phyloP scores from a whole-genome alignment of 73 alveolate genomes.

The Tetrahymena malaccensis region DNA sequence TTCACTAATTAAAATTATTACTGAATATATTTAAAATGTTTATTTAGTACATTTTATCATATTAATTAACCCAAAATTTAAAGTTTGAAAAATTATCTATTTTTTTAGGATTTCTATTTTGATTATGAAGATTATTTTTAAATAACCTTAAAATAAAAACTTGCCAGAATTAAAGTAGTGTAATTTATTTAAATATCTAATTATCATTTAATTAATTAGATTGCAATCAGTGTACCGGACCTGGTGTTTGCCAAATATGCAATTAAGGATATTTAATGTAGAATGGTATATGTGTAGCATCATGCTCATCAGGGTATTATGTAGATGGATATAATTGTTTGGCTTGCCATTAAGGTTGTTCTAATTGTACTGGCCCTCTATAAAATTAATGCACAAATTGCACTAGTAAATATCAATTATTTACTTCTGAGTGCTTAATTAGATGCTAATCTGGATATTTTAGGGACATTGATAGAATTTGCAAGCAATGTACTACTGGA shows the following conservation, averaged over 20 bases:
- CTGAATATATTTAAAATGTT: too few species aligned
- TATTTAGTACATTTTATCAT: too few species aligned
- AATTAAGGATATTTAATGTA: neutral
- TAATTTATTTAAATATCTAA: neutral
- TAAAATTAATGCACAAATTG: neutral
- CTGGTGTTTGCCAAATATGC: neutral
- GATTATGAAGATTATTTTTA: neutral
- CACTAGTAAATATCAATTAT: neutral
- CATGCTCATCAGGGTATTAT: neutral
- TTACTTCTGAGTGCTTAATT: neutral
- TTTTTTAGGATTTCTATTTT: neutral
- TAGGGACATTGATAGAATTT: neutral
- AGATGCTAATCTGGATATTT: neutral
- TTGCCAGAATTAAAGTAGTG: too few species aligned
- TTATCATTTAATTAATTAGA: neutral
- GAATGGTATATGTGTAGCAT: neutral
- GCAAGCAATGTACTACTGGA: neutral
- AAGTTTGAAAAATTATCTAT: too few species aligned
- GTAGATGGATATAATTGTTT: neutral
- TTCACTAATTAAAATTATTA: too few species aligned
- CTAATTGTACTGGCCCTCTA: neutral
- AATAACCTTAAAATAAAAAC: too few species aligned
- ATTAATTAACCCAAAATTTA: too few species aligned
- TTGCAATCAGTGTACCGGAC: neutral
- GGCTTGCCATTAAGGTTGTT: neutral